Percentiles rank a stretch among this genome's conserved stretches.
Conservation (phyloP, 495 filamentous ascomycete genomes). For the Xylaria flabelliformis region DNA sequence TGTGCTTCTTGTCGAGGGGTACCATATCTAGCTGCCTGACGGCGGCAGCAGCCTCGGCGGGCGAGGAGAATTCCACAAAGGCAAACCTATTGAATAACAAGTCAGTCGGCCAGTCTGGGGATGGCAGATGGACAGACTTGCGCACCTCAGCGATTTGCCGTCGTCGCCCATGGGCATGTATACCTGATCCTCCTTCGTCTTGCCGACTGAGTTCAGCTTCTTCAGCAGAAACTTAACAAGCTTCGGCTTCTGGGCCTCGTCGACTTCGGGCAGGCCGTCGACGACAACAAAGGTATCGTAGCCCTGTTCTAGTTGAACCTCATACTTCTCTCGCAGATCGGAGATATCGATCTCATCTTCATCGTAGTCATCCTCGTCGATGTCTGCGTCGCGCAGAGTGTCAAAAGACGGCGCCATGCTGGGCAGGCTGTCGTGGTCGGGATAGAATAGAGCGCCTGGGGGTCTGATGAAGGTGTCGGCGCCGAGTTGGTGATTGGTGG, state of each 20-base stretch:
- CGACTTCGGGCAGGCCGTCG: conserved; percentile 88
- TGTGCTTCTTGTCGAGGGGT: conserved; percentile 94
- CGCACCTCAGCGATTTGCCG: conserved; percentile 82
- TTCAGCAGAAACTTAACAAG: conserved; percentile 92
- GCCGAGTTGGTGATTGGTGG: neutral
- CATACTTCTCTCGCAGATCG: conserved; percentile 88
- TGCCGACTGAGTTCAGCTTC: conserved; percentile 84
- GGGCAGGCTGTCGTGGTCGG: conserved; percentile 34
- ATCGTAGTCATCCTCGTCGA: conserved; percentile 87
- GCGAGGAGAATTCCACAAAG: conserved; percentile 94
- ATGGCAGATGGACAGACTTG: neutral
- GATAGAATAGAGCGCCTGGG: conserved; percentile 4
- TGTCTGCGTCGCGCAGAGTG: conserved; percentile 67
- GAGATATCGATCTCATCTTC: conserved; percentile 94
- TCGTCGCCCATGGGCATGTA: conserved; percentile 91
- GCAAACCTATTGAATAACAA: conserved; percentile 67
- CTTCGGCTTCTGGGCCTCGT: conserved; percentile 83
- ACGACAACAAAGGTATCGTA: conserved; percentile 94
- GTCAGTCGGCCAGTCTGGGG: neutral
- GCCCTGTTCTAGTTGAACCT: conserved; percentile 93
- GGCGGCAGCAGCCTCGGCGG: conserved; percentile 86
- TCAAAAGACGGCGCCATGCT: conserved; percentile 68
- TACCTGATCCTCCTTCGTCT: conserved; percentile 82
- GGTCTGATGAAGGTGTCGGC: neutral
- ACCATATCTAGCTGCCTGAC: conserved; percentile 82